Percentiles rank a stretch among this genome's conserved stretches.
These are phyloP conservation scores for Fusarium ramigenum DNA, from an alignment of 2,329 filamentous ascomycete genomes.

Conservation along the genomic window DNA sequence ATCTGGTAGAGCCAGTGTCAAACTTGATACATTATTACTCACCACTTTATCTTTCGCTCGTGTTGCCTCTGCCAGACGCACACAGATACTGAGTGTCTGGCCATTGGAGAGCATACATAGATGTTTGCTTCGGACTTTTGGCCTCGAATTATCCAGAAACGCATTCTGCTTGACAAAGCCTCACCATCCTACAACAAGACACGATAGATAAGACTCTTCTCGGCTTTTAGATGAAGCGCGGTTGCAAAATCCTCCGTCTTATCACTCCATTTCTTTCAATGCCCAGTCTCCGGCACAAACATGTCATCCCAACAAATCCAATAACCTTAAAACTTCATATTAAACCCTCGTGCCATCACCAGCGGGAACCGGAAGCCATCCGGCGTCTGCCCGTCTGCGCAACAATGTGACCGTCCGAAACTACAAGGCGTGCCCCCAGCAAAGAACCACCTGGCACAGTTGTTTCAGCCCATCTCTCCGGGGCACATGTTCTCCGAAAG, in stretches of 20 bases:
- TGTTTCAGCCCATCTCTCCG: constrained; percentile 11
- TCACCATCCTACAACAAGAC: neutral
- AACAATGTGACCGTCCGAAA: constrained; percentile 60
- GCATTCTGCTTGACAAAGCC: neutral
- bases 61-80: neutral
- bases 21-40: neutral
- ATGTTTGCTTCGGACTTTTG: neutral
- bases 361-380: constrained; percentile 56
- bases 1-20: no score
- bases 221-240: no score
- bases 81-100: no score
- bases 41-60: no score
- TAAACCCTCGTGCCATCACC: constrained; percentile 48
- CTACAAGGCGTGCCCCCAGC: constrained; percentile 55
- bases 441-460: constrained; percentile 38
- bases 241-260: no score
- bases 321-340: constrained; percentile 34
- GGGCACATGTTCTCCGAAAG: constrained; percentile 46
- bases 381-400: constrained; percentile 55
- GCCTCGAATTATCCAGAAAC: neutral
- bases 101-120: neutral
- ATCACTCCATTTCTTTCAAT: neutral
- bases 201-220: neutral
- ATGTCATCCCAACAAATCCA: neutral
- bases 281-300: neutral